These are phyloP conservation scores for Vicia faba DNA, from an alignment of 306 rosid species.

Conservation along the genomic window DNA sequence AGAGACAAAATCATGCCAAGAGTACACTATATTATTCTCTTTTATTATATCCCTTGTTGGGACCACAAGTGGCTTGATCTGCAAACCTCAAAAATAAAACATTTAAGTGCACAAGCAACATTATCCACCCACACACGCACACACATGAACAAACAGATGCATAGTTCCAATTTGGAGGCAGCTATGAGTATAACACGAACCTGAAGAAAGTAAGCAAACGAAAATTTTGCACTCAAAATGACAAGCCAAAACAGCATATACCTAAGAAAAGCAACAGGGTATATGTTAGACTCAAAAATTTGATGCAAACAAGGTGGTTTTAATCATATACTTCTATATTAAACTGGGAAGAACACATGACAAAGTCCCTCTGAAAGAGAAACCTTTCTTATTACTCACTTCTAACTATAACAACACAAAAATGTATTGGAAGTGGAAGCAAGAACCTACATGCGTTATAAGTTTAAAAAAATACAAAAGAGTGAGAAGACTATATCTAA, in stretches of 20 bases:
- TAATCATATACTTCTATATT: background rate
- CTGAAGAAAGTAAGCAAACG: conserved; percentile 96
- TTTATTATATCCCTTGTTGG: conserved; percentile 65
- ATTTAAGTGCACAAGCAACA: background rate
- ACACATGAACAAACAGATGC: background rate
- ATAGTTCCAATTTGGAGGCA: conserved; percentile 1
- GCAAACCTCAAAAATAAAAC: conserved; percentile 36
- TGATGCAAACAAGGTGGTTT: background rate
- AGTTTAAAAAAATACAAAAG: background rate
- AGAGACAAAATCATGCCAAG: conserved; percentile 92
- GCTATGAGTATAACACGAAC: conserved; percentile 40
- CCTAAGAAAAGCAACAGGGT: conserved; percentile 46
- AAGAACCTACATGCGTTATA: background rate
- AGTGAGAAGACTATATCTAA: conserved; percentile 3
- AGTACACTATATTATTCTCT: conserved; percentile 40
- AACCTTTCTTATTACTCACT: background rate
- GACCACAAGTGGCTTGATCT: conserved; percentile 80
- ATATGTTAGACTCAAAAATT: background rate
- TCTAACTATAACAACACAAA: conserved; percentile 14
- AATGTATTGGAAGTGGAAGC: conserved; percentile 3
- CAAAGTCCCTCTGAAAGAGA: conserved; percentile 3
- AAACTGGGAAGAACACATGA: conserved; percentile 4
- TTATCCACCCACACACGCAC: background rate
- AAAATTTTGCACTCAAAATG: conserved; percentile 71
- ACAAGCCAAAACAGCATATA: conserved; percentile 88